Conservation (phyloP, 2,329 filamentous ascomycete species). For the Fusarium cyanostomum region DNA sequence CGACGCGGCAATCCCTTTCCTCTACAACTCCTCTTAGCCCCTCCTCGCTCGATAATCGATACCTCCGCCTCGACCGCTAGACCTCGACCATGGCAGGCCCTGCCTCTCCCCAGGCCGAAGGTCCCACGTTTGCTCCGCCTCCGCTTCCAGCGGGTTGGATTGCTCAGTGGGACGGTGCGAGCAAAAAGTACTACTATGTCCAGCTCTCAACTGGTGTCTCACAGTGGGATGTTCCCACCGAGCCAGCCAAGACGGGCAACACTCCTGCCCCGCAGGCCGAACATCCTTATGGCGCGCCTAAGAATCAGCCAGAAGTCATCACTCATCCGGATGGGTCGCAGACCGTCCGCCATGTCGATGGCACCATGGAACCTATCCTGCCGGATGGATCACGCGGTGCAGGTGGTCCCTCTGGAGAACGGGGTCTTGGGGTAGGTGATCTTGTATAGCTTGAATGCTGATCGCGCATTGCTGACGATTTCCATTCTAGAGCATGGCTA, state of each 20-base stretch:
- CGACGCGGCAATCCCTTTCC: conserved; percentile 15
- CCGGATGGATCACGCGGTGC: conserved; percentile 61
- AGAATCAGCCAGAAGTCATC: conserved; percentile 61
- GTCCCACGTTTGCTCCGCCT: conserved; percentile 68
- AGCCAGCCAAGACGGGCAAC: conserved; percentile 68
- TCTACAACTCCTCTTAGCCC: conserved; percentile 8
- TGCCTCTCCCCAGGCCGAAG: conserved; percentile 66
- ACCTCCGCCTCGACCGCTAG: conserved; percentile 23
- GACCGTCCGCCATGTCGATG: conserved; percentile 68
- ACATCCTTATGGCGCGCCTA: conserved; percentile 70
- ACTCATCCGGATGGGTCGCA: conserved; percentile 70
- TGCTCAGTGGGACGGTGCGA: conserved; percentile 72
- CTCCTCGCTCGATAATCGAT: conserved; percentile 23
- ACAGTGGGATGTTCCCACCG: conserved; percentile 78
- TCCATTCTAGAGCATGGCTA: conserved; percentile 63
- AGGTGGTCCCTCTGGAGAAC: conserved; percentile 65
- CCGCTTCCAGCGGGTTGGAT: conserved; percentile 73
- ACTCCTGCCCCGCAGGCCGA: conserved; percentile 65
- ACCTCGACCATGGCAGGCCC: conserved; percentile 62
- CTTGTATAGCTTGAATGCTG: conserved; percentile 3
- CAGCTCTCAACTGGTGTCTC: conserved; percentile 76
- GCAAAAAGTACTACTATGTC: conserved; percentile 75
- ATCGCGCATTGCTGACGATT: conserved; percentile 18
- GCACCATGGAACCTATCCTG: conserved; percentile 67
- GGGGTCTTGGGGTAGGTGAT: conserved; percentile 70